These are phyloP conservation scores for Silene latifolia DNA, from an alignment of 148 eudicot species.

Conservation along the genomic window DNA sequence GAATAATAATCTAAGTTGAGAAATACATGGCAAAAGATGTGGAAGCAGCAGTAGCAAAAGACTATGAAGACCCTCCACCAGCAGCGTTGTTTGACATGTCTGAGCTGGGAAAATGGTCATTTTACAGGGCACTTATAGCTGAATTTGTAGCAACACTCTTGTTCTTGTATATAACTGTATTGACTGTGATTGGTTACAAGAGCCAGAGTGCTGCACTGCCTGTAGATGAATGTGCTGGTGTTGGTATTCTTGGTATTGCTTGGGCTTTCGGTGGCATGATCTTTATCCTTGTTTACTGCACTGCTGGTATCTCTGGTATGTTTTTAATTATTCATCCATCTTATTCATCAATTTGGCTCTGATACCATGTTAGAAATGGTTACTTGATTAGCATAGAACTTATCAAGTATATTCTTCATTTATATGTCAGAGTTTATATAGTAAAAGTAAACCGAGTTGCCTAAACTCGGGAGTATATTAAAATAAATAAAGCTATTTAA, in stretches of 20 bases:
- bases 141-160: neutral
- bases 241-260: slow-evolving; percentile 6
- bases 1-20: neutral
- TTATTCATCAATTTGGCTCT: neutral
- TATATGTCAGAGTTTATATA: too few species aligned
- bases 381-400: too few species aligned
- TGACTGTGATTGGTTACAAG: neutral
- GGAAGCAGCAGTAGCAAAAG: neutral
- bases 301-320: slow-evolving; percentile 14
- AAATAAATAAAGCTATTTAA: too few species aligned
- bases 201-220: neutral
- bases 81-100: neutral
- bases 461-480: too few species aligned
- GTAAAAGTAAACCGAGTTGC: too few species aligned
- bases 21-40: neutral
- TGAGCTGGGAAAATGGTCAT: neutral
- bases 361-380: too few species aligned
- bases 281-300: slow-evolving; percentile 8
- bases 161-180: slow-evolving; percentile 2
- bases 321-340: too few species aligned
- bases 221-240: neutral
- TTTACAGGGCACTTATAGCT: slow-evolving; percentile 4
- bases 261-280: slow-evolving; percentile 12
- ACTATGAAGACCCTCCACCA: slow-evolving; percentile 2
- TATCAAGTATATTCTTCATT: too few species aligned